Evolutionary conservation across 257 asterid genomes (phyloP).

Genomic region (Solanum virginianum): DNA sequence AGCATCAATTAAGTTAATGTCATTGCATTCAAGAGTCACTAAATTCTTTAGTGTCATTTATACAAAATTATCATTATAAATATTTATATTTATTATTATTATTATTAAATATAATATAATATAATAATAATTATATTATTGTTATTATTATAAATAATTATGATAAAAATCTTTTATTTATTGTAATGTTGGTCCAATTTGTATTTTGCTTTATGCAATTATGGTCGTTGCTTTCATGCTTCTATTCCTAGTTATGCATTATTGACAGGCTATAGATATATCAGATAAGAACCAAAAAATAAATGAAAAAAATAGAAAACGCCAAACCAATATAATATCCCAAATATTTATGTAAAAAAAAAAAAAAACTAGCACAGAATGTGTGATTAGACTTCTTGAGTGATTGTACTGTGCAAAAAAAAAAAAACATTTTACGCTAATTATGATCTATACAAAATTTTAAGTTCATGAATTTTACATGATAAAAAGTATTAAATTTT

Average conservation of each 20-base stretch:
- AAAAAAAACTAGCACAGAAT: neutral
- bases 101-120: too few species aligned
- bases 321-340: neutral
- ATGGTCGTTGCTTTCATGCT: neutral
- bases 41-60: too few species aligned
- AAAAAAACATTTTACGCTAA: neutral
- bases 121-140: too few species aligned
- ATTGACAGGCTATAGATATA: neutral
- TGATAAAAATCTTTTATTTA: too few species aligned
- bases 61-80: too few species aligned
- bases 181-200: neutral
- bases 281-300: neutral
- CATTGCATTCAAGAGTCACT: too few species aligned
- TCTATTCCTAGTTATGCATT: neutral
- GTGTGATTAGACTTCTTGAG: neutral
- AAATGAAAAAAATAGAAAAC: neutral
- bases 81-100: too few species aligned
- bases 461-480: neutral
- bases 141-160: too few species aligned
- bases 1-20: too few species aligned
- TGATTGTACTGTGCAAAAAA: neutral
- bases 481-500: neutral
- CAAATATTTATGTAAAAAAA: neutral
- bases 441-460: accelerated
- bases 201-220: neutral